Conservation (phyloP, 352 stramenopile species). For the Pythium periplocum region DNA sequence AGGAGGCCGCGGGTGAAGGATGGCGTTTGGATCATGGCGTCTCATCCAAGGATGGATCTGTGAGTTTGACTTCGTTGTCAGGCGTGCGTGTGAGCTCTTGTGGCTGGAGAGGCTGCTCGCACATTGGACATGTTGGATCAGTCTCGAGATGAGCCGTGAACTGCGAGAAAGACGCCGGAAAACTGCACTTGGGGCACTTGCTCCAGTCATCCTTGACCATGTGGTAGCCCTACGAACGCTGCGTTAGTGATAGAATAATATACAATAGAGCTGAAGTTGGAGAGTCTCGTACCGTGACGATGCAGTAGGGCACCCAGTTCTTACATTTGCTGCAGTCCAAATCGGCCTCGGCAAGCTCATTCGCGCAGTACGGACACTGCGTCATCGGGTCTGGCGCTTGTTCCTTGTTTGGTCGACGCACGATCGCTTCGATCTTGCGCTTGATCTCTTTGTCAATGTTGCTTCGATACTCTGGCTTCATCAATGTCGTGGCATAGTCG, state of each 20-base stretch:
- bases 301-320: constrained; percentile 91
- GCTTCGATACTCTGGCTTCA: constrained; percentile 87
- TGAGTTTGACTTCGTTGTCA: constrained; percentile 10
- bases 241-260: not conserved
- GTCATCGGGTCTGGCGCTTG: constrained; percentile 58
- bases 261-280: not conserved
- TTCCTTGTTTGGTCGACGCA: constrained; percentile 89
- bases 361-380: constrained; percentile 81
- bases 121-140: constrained; percentile 74
- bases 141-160: constrained; percentile 76
- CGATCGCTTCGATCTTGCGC: constrained; percentile 93
- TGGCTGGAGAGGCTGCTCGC: constrained; percentile 42
- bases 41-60: constrained; percentile 9
- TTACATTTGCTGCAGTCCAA: constrained; percentile 90
- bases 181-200: constrained; percentile 82
- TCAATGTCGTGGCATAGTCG: constrained; percentile 89
- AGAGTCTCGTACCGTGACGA: constrained; percentile 69
- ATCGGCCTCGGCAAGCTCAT: constrained; percentile 79
- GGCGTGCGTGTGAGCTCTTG: constrained; percentile 15
- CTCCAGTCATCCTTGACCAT: constrained; percentile 93
- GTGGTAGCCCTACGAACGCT: constrained; percentile 76
- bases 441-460: constrained; percentile 88
- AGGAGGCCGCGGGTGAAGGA: no score
- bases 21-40: constrained; percentile 4
- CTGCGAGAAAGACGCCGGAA: constrained; percentile 88